Conservation (phyloP, 345 rosid species). For the Gynandropsis gynandra region DNA sequence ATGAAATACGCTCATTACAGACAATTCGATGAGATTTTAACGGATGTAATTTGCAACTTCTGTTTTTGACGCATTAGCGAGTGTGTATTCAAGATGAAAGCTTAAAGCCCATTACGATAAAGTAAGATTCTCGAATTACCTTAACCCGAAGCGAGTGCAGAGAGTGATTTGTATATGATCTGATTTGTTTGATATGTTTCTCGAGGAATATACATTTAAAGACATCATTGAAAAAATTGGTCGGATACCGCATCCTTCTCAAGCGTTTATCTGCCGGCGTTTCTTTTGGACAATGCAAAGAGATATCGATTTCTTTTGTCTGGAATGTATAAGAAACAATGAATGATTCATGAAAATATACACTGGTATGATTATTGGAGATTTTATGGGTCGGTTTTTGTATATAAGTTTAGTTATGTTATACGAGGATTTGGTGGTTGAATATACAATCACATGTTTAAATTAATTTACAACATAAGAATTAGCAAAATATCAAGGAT, state of each 20-base stretch:
- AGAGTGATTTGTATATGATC: constrained; percentile 59
- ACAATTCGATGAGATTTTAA: constrained; percentile 50
- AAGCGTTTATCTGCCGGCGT: constrained; percentile 62
- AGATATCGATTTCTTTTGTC: constrained; percentile 55
- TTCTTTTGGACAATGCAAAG: constrained; percentile 51
- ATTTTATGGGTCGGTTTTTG: too few species aligned
- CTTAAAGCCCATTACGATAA: constrained; percentile 71
- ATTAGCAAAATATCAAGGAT: too few species aligned
- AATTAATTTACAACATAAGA: too few species aligned
- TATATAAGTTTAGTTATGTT: too few species aligned
- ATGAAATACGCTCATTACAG: constrained; percentile 65
- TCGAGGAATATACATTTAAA: constrained; percentile 67
- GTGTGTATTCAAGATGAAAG: constrained; percentile 70
- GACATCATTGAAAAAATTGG: constrained; percentile 71
- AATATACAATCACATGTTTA: too few species aligned
- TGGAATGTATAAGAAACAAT: constrained; percentile 49
- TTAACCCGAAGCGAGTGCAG: constrained; percentile 62
- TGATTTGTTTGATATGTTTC: constrained; percentile 69
- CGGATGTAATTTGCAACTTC: constrained; percentile 79
- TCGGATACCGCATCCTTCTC: constrained; percentile 63
- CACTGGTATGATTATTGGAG: too few species aligned
- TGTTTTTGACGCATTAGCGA: constrained; percentile 56
- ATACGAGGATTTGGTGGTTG: too few species aligned
- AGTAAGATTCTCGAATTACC: constrained; percentile 49
- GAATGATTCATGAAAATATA: constrained; percentile 25